Base-by-base conservation (phyloP, 805 yeast species). In the Kodamaea kaohsiungensis region DNA sequence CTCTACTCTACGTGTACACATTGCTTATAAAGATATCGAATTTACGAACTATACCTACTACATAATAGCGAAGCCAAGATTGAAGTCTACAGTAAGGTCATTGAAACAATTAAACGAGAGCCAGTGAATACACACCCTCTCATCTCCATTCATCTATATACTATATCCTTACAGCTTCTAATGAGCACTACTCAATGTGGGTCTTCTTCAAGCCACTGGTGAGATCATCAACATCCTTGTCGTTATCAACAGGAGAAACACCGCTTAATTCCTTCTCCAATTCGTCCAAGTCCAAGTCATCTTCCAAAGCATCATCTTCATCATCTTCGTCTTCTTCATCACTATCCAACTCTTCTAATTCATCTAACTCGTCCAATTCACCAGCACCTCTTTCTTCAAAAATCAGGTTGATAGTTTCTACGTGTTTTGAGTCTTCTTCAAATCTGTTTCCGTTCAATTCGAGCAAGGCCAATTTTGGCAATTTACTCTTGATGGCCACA, bases 381-480 rank as follows among this genome's bases (percentile, higher is more conserved):
- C 96, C 97, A 54, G 75, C 71, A 0, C 92, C 95, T 65, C 91
- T 83, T 40, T 78, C 81, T 53, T 82, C 89, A 61, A 93, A 91
- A 15, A 85, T 69, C 17, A 76, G 82, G 48, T 70, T 78, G 59
- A 93, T 82, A 51, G 74, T 70, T 52, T 84, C 88, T 53, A 95
- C 70, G 17, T 80, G 75, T 55, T 84, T 88, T 43, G 89, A 84
- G 59, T 93, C 98, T 69, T 95, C 98, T 49, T 89, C 89, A 64
- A 95, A 88, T 67, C 89, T 79, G 74, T 95, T 95, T 67, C 99
- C 99, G 66, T 95, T 93, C 60, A 95, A 80, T 76, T 95, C 98
- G 60, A 95, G 77, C 8, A 65, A 51, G 65, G 82, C 76, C 67
- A 95, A 78, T 17, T 77, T 75, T 43, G 88, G 87, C 62, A 93